phyloP scores from a whole-genome alignment of 345 rosid species.

The Dovyalis caffra region DNA sequence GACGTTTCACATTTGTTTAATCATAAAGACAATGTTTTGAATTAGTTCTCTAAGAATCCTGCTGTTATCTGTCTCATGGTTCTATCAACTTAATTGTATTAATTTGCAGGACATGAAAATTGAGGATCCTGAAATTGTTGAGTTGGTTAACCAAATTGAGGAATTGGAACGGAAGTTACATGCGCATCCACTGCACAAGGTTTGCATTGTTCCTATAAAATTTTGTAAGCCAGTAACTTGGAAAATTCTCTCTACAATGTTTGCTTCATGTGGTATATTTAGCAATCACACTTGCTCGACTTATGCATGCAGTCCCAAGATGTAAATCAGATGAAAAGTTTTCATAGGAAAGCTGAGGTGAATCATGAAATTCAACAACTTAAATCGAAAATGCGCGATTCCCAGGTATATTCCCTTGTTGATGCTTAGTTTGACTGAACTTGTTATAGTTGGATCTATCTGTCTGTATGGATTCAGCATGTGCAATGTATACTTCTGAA shows the following conservation, averaged over 20 bases:
- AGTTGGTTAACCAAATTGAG: constrained; percentile 77
- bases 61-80: neutral
- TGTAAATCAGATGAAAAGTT: constrained; percentile 69
- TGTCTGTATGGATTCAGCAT: neutral
- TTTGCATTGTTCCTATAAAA: constrained; percentile 24
- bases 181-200: constrained; percentile 93
- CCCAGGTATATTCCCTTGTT: constrained; percentile 62
- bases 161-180: constrained; percentile 72
- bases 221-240: neutral
- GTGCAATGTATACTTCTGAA: neutral
- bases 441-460: neutral
- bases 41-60: neutral
- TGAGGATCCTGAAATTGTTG: constrained; percentile 84
- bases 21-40: neutral
- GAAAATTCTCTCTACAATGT: neutral
- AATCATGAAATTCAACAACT: constrained; percentile 95
- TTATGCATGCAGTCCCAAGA: constrained; percentile 66
- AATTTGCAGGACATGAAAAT: constrained; percentile 88
- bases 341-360: constrained; percentile 87
- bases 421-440: neutral
- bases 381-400: constrained; percentile 92
- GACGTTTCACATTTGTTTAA: neutral
- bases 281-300: neutral
- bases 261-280: constrained; percentile 17
- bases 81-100: no score